A percentile compares a stretch with the other conserved stretches of the same genome.
phyloP scores from a whole-genome alignment of 2,329 filamentous ascomycete species.

The Hymenoscyphus occultus region DNA sequence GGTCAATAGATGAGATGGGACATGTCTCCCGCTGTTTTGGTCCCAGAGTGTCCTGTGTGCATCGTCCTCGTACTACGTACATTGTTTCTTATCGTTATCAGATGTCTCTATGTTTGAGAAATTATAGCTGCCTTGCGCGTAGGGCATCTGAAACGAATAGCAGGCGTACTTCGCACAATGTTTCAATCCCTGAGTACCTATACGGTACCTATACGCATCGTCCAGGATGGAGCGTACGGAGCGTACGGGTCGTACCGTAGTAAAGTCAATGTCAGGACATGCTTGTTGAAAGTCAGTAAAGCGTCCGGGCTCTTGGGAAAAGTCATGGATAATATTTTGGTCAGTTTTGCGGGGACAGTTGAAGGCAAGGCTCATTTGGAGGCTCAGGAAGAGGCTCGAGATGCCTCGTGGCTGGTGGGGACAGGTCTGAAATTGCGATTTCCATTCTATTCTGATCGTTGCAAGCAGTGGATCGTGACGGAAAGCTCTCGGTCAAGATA shows the following conservation, averaged over 20 bases:
- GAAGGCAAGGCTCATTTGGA: not conserved
- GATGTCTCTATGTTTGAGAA: not conserved
- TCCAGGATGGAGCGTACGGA: not conserved
- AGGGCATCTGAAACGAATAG: not conserved
- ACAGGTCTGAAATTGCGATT: not conserved
- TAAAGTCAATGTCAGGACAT: not conserved
- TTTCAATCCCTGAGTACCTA: not conserved
- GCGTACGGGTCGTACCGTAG: not conserved
- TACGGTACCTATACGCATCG: not conserved
- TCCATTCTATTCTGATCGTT: not conserved
- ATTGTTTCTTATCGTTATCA: not conserved
- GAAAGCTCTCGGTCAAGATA: not conserved
- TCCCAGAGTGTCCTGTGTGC: not conserved
- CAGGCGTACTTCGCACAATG: not conserved
- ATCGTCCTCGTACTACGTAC: not conserved
- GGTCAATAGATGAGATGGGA: not conserved
- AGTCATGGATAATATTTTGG: not conserved
- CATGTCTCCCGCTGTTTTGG: not conserved
- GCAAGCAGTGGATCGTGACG: not conserved
- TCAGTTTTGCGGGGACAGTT: not conserved
- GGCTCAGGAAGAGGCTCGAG: not conserved
- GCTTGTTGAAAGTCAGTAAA: not conserved
- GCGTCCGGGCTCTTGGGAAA: constrained; percentile 4
- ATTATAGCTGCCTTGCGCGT: constrained; percentile 1
- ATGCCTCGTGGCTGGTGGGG: constrained; percentile 3